These are phyloP conservation scores for Pezicula radicicola DNA, from an alignment of 2,329 filamentous ascomycete species.

Conservation along the genomic window DNA sequence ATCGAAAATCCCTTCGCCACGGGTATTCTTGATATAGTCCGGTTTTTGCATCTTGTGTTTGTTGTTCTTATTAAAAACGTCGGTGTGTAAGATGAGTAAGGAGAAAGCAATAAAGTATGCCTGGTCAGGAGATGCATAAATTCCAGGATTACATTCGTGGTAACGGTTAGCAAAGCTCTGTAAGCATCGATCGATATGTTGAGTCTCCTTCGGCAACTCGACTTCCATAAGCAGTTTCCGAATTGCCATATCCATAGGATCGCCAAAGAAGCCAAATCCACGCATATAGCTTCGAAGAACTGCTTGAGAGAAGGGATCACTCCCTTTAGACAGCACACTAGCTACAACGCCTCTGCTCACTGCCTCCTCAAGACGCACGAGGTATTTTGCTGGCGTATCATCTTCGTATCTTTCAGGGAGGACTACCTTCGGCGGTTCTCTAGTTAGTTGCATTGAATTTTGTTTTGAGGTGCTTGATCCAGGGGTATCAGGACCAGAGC, in stretches of 20 bases:
- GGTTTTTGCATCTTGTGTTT: constrained; percentile 97
- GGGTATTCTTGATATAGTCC: constrained; percentile 94
- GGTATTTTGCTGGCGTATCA: constrained; percentile 86
- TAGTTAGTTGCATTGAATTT: constrained; percentile 75
- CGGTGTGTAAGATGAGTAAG: constrained; percentile 91
- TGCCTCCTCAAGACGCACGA: constrained; percentile 77
- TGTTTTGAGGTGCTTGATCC: constrained; percentile 71
- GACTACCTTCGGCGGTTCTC: constrained; percentile 58
- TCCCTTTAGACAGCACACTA: constrained; percentile 79
- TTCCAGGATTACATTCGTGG: constrained; percentile 96
- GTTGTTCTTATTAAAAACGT: constrained; percentile 99
- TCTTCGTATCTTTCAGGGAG: constrained; percentile 80
- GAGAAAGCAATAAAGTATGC: constrained; percentile 99
- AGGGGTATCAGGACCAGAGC: constrained; percentile 69
- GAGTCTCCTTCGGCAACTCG: constrained; percentile 92
- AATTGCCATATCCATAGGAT: constrained; percentile 97
- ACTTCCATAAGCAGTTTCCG: constrained; percentile 95
- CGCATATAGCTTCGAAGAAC: constrained; percentile 94
- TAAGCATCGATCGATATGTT: constrained; percentile 93
- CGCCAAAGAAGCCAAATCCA: constrained; percentile 90
- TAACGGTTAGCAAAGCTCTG: constrained; percentile 96
- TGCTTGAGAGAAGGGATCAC: constrained; percentile 76
- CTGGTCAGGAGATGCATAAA: constrained; percentile 86
- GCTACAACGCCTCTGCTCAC: constrained; percentile 81
- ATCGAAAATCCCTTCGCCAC: constrained; percentile 86